phyloP scores from a whole-genome alignment of 2,329 filamentous ascomycete genomes.

The Stemphylium lycopersici region DNA sequence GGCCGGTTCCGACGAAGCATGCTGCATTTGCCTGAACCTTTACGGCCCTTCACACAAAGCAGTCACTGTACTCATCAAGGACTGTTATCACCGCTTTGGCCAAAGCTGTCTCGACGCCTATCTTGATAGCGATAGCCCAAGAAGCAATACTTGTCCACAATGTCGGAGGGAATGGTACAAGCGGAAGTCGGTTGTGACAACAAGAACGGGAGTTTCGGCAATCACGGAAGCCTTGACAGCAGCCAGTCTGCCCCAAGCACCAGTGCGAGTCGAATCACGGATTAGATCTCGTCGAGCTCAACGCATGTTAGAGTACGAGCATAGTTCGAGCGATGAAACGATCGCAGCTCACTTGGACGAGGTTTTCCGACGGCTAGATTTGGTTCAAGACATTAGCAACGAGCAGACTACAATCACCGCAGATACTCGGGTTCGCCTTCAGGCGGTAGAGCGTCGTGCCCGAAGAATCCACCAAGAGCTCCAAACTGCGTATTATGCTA shows the following conservation, averaged over 20 bases:
- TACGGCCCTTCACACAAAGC: constrained; percentile 5
- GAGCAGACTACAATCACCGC: not conserved
- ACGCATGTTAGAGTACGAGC: not conserved
- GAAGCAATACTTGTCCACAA: constrained; percentile 15
- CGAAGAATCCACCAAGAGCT: not conserved
- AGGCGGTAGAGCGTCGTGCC: not conserved
- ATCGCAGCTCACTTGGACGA: not conserved
- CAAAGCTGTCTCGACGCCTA: constrained; percentile 11
- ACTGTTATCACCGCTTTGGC: constrained; percentile 18
- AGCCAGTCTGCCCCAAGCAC: not conserved
- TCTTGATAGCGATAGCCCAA: constrained; percentile 9
- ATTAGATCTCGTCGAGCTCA: not conserved
- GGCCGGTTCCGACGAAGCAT: constrained; percentile 3
- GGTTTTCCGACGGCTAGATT: not conserved
- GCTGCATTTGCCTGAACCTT: constrained; percentile 6
- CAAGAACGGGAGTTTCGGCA: constrained; percentile 6
- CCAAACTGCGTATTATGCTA: not conserved
- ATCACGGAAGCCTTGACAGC: not conserved
- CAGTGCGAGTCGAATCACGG: not conserved
- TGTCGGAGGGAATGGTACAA: constrained; percentile 16
- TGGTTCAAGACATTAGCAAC: not conserved
- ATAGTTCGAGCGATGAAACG: not conserved
- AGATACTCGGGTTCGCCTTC: constrained; percentile 1
- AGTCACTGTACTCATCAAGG: constrained; percentile 3
- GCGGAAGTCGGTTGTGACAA: not conserved